Evolutionary conservation across 805 yeast species (phyloP).

Genomic region (Starmerella cellae): DNA sequence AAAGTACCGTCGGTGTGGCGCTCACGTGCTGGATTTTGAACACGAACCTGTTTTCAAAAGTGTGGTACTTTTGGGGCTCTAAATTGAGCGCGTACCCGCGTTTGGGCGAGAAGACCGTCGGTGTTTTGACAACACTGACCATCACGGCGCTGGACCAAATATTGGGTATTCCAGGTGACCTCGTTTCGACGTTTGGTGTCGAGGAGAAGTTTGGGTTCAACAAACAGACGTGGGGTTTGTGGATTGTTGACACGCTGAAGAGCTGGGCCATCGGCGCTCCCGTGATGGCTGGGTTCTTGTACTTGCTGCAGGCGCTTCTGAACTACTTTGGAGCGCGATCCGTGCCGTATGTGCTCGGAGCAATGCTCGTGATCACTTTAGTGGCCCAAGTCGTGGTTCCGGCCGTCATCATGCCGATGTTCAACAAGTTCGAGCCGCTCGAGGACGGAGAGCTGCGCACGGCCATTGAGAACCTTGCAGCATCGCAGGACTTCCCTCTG

Average conservation of each 20-base stretch:
- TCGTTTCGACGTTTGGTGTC: constrained; percentile 70
- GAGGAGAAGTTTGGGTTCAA: constrained; percentile 92
- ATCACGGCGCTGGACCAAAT: constrained; percentile 37
- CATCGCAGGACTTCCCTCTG: constrained; percentile 68
- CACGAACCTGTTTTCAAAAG: constrained; percentile 48
- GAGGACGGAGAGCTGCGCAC: constrained; percentile 78
- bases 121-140: constrained; percentile 2
- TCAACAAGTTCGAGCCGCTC: constrained; percentile 81
- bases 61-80: constrained; percentile 39
- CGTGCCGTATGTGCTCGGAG: constrained; percentile 63
- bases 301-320: constrained; percentile 67
- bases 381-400: constrained; percentile 67
- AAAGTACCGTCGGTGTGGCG: constrained; percentile 38
- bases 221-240: constrained; percentile 59
- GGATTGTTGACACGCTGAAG: constrained; percentile 64
- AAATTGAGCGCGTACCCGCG: constrained; percentile 22
- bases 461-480: constrained; percentile 69
- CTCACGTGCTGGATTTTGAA: constrained; percentile 24
- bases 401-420: constrained; percentile 77
- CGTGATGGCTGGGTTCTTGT: constrained; percentile 60
- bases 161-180: constrained; percentile 51
- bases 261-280: constrained; percentile 38
- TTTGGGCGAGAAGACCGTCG: constrained; percentile 27
- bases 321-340: constrained; percentile 68
- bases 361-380: constrained; percentile 58